A percentile compares a stretch with the other conserved stretches of the same genome.
Evolutionary conservation across 2,329 filamentous ascomycete genomes (phyloP).

Genomic region (Colletotrichum echinochloae): DNA sequence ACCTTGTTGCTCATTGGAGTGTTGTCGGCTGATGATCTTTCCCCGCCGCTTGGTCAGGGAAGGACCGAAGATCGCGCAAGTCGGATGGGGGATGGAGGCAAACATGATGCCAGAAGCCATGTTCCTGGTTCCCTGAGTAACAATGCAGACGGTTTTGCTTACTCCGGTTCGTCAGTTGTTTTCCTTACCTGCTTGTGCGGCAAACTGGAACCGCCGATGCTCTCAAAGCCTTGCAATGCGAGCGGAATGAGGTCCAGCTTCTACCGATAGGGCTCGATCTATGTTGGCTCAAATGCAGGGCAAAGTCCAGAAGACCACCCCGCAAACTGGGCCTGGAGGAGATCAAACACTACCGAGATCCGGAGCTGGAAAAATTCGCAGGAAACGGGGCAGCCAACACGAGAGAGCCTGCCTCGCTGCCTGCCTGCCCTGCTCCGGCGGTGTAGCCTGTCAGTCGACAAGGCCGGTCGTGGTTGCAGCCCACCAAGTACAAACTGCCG

Average conservation of each 20-base stretch:
- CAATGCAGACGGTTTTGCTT: slow-evolving; percentile 18
- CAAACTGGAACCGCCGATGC: neutral
- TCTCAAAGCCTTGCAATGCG: neutral
- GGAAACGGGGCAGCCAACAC: neutral
- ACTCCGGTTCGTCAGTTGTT: slow-evolving; percentile 16
- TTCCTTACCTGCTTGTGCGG: slow-evolving; percentile 21
- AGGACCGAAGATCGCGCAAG: slow-evolving; percentile 38
- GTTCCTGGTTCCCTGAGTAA: slow-evolving; percentile 23
- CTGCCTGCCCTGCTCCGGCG: slow-evolving; percentile 14
- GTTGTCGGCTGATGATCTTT: neutral
- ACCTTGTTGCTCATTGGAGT: slow-evolving; percentile 31
- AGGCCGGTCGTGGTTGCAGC: slow-evolving; percentile 27
- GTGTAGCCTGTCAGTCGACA: slow-evolving; percentile 23
- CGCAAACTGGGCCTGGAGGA: slow-evolving; percentile 11
- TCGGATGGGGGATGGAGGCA: slow-evolving; percentile 33
- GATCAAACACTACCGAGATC: slow-evolving; percentile 40
- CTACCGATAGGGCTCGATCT: neutral
- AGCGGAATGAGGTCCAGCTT: too few relatives aligned
- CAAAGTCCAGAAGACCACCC: slow-evolving; percentile 11
- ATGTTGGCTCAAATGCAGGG: neutral
- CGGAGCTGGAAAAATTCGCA: slow-evolving; percentile 27
- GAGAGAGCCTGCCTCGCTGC: neutral
- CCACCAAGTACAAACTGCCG: slow-evolving; percentile 36
- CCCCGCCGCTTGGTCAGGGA: slow-evolving; percentile 16
- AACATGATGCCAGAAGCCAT: slow-evolving; percentile 21